phyloP scores from a whole-genome alignment of 2,329 filamentous ascomycete genomes.

The Arachnomyces sp. region DNA sequence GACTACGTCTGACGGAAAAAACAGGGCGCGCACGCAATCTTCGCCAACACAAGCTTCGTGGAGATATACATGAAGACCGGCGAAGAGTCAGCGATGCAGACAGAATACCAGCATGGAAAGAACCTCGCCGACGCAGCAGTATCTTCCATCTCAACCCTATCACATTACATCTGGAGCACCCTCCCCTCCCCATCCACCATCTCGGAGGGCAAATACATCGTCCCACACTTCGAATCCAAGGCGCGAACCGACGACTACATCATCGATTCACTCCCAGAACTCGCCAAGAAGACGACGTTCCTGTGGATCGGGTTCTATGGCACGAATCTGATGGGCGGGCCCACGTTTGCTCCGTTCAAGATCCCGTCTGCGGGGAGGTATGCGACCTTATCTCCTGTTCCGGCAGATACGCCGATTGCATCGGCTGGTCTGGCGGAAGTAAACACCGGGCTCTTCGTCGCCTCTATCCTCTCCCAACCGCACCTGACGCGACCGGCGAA shows the following conservation, averaged over 20 bases:
- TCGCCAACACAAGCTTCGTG: conserved; percentile 38
- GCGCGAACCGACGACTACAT: conserved; percentile 35
- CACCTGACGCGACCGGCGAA: no score
- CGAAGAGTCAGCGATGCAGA: conserved; percentile 25
- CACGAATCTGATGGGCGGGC: no score
- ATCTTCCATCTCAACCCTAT: conserved; percentile 26
- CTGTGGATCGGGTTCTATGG: no score
- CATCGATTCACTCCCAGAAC: background rate
- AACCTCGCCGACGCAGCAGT: conserved; percentile 39
- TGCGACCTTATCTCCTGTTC: no score
- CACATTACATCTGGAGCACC: conserved; percentile 43
- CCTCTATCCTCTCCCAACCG: no score
- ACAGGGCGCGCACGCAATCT: conserved; percentile 38
- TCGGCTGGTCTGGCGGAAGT: no score
- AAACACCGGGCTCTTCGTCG: no score
- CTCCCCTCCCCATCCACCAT: conserved; percentile 29
- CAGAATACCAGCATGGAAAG: conserved; percentile 34
- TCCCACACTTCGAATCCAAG: conserved; percentile 41
- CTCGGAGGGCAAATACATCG: conserved; percentile 24
- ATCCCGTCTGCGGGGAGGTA: no score
- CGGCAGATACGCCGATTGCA: no score
- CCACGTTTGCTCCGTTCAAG: no score
- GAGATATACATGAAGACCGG: conserved; percentile 24
- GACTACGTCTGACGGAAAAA: no score
- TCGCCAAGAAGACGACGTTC: no score